phyloP scores from a whole-genome alignment of 1,139 yeast species.

The Candida tropicalis region DNA sequence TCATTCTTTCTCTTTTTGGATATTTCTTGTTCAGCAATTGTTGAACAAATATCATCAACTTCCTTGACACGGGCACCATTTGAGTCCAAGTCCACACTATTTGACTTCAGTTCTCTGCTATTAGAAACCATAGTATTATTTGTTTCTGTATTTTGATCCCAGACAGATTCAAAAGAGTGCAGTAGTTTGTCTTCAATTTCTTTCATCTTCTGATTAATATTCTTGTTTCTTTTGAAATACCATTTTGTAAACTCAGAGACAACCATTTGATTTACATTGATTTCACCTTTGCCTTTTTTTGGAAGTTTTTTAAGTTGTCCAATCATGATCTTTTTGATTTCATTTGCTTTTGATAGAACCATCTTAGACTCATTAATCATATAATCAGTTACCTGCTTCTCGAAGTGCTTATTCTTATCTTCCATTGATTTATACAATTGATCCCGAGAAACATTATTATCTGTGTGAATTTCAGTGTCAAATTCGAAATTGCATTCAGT shows the following conservation, averaged over 20 bases:
- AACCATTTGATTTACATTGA: neutral
- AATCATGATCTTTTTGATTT: neutral
- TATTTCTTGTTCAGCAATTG: neutral
- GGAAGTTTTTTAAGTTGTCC: neutral
- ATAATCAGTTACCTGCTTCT: neutral
- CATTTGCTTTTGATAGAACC: neutral
- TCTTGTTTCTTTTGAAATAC: neutral
- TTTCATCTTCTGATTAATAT: neutral
- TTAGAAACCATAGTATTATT: neutral
- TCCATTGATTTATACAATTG: neutral
- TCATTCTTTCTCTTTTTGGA: conserved; percentile 7
- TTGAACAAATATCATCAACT: too few relatives aligned
- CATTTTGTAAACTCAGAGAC: neutral
- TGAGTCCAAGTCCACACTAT: too few relatives aligned
- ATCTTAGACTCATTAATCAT: neutral
- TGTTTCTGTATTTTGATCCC: neutral
- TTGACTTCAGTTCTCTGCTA: neutral
- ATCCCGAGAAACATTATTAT: neutral
- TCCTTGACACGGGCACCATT: too few relatives aligned
- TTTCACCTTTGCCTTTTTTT: neutral
- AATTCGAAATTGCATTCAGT: neutral
- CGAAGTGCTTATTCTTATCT: neutral
- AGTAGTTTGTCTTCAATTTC: neutral
- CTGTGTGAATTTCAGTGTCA: neutral
- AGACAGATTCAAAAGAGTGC: neutral